Evolutionary conservation across 768 basidiomycete genomes (phyloP).

Genomic region (Fibroporia radiculosa): DNA sequence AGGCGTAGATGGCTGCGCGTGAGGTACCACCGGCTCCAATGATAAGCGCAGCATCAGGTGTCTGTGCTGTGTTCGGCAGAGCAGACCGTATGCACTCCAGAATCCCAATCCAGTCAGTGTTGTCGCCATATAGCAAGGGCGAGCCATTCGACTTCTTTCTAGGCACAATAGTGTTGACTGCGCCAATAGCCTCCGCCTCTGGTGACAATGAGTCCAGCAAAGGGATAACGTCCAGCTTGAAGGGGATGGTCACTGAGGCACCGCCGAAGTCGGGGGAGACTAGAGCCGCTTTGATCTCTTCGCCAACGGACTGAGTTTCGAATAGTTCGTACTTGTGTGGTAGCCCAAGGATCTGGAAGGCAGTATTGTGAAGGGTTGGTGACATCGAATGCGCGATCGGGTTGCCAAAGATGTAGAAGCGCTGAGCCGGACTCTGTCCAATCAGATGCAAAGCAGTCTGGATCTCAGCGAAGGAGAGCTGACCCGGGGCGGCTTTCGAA

Average conservation of each 20-base stretch:
- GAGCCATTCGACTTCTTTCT: constrained; percentile 30
- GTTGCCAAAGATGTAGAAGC: constrained; percentile 83
- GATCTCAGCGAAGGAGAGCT: constrained; percentile 83
- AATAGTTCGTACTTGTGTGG: constrained; percentile 77
- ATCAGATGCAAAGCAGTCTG: constrained; percentile 74
- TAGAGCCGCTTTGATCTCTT: constrained; percentile 58
- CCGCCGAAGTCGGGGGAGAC: constrained; percentile 77
- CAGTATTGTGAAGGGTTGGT: constrained; percentile 89
- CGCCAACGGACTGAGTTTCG: constrained; percentile 62
- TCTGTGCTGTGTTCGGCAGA: constrained; percentile 29
- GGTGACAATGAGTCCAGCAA: constrained; percentile 73
- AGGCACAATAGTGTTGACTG: constrained; percentile 89
- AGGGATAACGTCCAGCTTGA: constrained; percentile 86
- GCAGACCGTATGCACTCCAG: constrained; percentile 41
- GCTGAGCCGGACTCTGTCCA: constrained; percentile 65
- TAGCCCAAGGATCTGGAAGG: constrained; percentile 70
- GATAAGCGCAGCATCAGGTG: constrained; percentile 57
- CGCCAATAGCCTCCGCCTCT: constrained; percentile 81
- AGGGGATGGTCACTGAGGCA: constrained; percentile 93
- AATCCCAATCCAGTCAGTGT: constrained; percentile 95
- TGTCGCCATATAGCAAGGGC: constrained; percentile 74
- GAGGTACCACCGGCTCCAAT: constrained; percentile 95
- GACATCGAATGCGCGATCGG: constrained; percentile 90
- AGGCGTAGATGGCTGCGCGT: constrained; percentile 88
- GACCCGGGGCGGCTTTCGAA: constrained; percentile 84